Percentiles rank a stretch among this genome's conserved stretches.
Evolutionary conservation across 176 grass and related monocot species (phyloP).

Genomic region (Eragrostis nindensis): DNA sequence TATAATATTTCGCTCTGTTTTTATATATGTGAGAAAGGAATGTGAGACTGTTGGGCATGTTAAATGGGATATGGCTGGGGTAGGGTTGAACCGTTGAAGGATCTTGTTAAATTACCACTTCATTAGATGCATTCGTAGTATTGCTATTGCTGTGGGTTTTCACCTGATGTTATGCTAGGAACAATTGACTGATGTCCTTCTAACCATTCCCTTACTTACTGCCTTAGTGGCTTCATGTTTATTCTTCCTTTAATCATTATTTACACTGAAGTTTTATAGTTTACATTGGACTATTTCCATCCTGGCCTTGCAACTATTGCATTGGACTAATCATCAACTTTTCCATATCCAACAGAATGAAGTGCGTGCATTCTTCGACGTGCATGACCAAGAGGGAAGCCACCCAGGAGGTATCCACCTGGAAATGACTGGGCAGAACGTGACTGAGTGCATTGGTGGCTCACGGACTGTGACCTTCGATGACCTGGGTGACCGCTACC

Average conservation of each 20-base stretch:
- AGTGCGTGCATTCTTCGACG: conserved; percentile 90
- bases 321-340: conserved; percentile 16
- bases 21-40: neutral
- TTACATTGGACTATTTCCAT: neutral
- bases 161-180: neutral
- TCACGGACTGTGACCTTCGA: conserved; percentile 92
- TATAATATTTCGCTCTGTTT: neutral
- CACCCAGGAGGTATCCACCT: conserved; percentile 92
- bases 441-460: conserved; percentile 93
- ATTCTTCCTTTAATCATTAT: neutral
- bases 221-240: neutral
- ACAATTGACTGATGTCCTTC: too few relatives aligned
- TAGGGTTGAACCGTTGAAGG: neutral
- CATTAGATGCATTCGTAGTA: neutral
- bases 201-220: neutral
- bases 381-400: conserved; percentile 94
- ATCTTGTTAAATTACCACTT: conserved; percentile 4
- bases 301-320: neutral
- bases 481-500: conserved; percentile 82
- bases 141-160: neutral
- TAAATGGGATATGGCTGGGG: neutral
- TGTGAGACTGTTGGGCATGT: neutral
- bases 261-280: neutral
- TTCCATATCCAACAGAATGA: conserved; percentile 60
- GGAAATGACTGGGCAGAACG: conserved; percentile 96